Base-by-base conservation (phyloP, 2,329 filamentous ascomycete species). In the Sporothrix phasma region DNA sequence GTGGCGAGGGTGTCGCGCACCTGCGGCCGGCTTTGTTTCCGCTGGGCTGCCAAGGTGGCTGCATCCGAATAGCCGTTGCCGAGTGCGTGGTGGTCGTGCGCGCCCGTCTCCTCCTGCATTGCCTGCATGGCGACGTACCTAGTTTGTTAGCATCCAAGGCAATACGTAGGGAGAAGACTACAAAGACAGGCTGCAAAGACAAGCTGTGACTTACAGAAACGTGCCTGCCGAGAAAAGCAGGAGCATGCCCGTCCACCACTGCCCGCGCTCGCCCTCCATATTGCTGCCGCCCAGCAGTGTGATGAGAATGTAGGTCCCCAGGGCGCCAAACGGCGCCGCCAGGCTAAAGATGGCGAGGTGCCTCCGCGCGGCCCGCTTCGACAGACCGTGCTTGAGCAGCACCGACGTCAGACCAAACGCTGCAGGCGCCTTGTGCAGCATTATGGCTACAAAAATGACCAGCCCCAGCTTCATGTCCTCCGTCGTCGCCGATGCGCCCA, bases 71-170 rank as follows among this genome's bases (percentile, higher is more conserved):
- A 85, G 61, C 85, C 81, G 67, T 87, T 85, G 41, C 75, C 54
- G 17, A 64, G 72, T 5, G 74, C 70, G 61, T 78, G 75, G 64
- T 83, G 78, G n/a, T 84, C 79, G 67, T 86, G 80, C 5, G 29
- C 26, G 61, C 77, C 75, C 61, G 80, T 78, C 24, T 87, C 84
- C 71, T 96, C 92, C 73, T 95, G 90, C 91, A 97, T 96, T 0
- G 92, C 92, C 73, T 99, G 94, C 92, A 97, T 97, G 0, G 94
- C 94, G 49, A 99, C 94, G 72, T 97, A 96, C 70, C 91, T 95
- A 67, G 24, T 26, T 17, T 34, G 34, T 39, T 47, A 39, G 29
- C 13, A 41, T 10, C 47, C 34, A 37, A 13, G 63, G 31, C 41
- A 64, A n/a, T 17, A 22, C 5, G 41, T 15, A 37, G n/a, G 26